Percentiles rank a stretch among this genome's conserved stretches.
Evolutionary conservation across 495 filamentous ascomycete species (phyloP).

Genomic region (Penicillium manginii): DNA sequence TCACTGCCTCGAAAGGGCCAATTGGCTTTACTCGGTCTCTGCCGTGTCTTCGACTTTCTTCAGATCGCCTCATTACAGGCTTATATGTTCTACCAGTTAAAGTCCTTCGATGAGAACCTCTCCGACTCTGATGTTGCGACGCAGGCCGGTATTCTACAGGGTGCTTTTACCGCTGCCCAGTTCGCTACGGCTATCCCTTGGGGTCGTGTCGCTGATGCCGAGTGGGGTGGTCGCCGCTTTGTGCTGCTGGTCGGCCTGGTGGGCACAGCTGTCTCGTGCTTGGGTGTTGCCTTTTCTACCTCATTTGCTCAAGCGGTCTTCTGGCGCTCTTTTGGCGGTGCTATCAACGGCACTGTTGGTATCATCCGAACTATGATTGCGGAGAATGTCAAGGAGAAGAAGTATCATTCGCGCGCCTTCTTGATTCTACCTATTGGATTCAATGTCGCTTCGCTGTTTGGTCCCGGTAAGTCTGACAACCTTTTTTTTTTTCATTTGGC

Average conservation of each 20-base stretch:
- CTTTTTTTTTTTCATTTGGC: background rate
- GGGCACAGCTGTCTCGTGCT: constrained; percentile 69
- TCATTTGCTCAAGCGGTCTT: constrained; percentile 72
- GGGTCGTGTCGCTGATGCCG: constrained; percentile 75
- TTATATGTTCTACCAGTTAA: constrained; percentile 81
- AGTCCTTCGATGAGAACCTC: constrained; percentile 67
- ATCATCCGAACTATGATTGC: constrained; percentile 83
- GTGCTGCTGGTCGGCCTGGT: constrained; percentile 75
- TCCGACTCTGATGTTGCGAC: constrained; percentile 71
- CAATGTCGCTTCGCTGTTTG: constrained; percentile 77
- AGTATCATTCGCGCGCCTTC: constrained; percentile 68
- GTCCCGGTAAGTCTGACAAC: constrained; percentile 53
- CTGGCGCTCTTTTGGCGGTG: constrained; percentile 74
- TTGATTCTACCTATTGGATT: constrained; percentile 75
- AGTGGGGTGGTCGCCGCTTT: constrained; percentile 71
- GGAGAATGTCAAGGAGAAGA: constrained; percentile 76
- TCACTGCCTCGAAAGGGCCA: constrained; percentile 76
- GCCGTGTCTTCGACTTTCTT: constrained; percentile 64
- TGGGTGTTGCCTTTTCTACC: constrained; percentile 81
- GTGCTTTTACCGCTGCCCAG: constrained; percentile 80
- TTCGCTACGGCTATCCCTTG: constrained; percentile 85
- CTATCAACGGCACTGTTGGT: constrained; percentile 81
- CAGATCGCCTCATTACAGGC: constrained; percentile 57
- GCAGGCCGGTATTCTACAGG: constrained; percentile 79
- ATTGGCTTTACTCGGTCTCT: constrained; percentile 71